Conservation (phyloP, 2,329 filamentous ascomycete genomes). For the Colletotrichum sp. region DNA sequence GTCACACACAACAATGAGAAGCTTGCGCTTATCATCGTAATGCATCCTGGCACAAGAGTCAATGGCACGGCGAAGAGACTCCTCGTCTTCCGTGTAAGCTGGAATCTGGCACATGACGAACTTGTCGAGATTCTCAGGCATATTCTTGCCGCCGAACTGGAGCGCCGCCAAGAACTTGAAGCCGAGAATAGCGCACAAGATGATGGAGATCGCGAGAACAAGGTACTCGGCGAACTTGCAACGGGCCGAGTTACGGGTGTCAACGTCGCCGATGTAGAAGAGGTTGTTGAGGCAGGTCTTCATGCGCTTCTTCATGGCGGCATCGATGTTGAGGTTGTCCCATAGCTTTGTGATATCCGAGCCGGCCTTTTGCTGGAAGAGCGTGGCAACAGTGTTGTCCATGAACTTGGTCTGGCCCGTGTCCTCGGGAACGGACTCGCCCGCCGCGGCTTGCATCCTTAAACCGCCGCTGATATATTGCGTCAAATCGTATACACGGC, state of each 20-base stretch:
- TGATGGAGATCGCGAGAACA: constrained; percentile 80
- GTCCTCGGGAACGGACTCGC: constrained; percentile 50
- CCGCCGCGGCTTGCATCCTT: constrained; percentile 60
- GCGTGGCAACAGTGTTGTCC: constrained; percentile 71
- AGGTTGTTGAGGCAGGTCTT: constrained; percentile 87
- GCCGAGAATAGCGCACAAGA: constrained; percentile 81
- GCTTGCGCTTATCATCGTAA: constrained; percentile 98
- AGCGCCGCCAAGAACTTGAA: constrained; percentile 98
- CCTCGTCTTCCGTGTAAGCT: constrained; percentile 97
- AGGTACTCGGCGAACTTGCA: constrained; percentile 93
- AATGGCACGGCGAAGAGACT: constrained; percentile 94
- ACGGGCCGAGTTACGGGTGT: constrained; percentile 84
- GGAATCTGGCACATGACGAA: constrained; percentile 98
- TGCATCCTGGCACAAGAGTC: constrained; percentile 95
- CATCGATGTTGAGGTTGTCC: constrained; percentile 69
- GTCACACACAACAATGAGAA: constrained; percentile 91
- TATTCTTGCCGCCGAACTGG: constrained; percentile 89
- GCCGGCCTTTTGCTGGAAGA: constrained; percentile 81
- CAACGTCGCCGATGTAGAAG: constrained; percentile 91
- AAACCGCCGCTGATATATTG: constrained; percentile 81
- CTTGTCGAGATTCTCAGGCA: constrained; percentile 96
- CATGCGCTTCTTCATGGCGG: constrained; percentile 69
- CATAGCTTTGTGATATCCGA: constrained; percentile 84
- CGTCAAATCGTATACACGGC: constrained; percentile 87
- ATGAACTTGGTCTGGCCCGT: constrained; percentile 77